Evolutionary conservation across 2,329 filamentous ascomycete genomes (phyloP), one percentile per base, ranked within the genome.

Genomic region (Diaporthe sp.): DNA sequence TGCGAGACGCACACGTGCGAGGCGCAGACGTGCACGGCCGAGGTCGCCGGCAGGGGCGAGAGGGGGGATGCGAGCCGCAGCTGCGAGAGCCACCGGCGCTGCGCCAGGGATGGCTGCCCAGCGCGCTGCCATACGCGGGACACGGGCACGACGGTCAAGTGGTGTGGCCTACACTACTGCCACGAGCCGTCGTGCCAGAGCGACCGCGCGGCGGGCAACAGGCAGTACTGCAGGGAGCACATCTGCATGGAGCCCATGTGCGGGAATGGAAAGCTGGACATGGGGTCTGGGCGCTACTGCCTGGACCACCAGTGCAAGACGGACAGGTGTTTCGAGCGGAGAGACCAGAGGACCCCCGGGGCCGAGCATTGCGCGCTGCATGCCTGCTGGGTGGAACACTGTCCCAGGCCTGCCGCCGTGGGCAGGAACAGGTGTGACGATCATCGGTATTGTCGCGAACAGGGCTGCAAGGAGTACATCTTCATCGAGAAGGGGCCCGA

Each of bases 1-100:
- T 78, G 77, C 72, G 68, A 72, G 22, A 12, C n/a, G 30, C 77
- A 78, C 72, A 78, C 77, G 7, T 78, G 77, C 75, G 73, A 75
- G 71, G 58, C 42, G 3, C 15, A 30, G 25, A 42, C 66, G 19
- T 78, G 77, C 75, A 73, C 47, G 59, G 50, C 70, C 73, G 44
- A 55, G n/a, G 74, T 75, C 47, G 35, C 56, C 27, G 73, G 71
- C 27, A 51, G n/a, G 27, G 73, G 77, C 5, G 56, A 70, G 2
- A 37, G 39, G 13, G 61, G 71, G 8, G 68, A 73, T 35, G 56
- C 66, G 30, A 13, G 51, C 5, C 71, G 74, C n/a, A 68, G 71
- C 69, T 77, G 76, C 66, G 65, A 71, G 7, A 22, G 22, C 42
- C 77, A 78, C 71, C 73, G 75, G 44, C 70, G 44, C 27, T 78